Conservation (phyloP, 169 alveolate species). For the Pseudocohnilembus persalinus region DNA sequence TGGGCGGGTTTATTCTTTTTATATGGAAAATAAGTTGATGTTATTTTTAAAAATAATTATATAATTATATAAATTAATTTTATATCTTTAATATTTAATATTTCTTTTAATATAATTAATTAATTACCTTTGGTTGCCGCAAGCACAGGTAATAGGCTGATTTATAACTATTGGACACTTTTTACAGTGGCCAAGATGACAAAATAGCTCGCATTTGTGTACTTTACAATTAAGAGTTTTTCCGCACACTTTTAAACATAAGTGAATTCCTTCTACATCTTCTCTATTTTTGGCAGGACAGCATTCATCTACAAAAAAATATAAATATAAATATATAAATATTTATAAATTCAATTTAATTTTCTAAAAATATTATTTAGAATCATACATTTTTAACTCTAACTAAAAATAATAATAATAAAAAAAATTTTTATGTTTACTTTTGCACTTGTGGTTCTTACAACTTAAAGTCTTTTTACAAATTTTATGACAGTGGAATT, state of each 20-base stretch:
- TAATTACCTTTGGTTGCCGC: too few relatives aligned
- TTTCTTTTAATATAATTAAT: too few relatives aligned
- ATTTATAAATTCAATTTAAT: too few relatives aligned
- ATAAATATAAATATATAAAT: too few relatives aligned
- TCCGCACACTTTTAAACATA: constrained; percentile 81
- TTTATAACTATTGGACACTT: constrained; percentile 78
- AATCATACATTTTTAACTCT: not conserved
- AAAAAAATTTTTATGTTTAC: constrained; percentile 17
- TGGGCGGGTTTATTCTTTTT: constrained; percentile 80
- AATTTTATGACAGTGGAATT: constrained; percentile 70
- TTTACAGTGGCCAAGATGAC: constrained; percentile 85
- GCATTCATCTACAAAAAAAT: constrained; percentile 47
- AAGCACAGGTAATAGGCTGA: constrained; percentile 78
- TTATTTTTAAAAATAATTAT: too few relatives aligned
- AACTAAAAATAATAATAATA: too few relatives aligned
- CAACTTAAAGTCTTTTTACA: constrained; percentile 82
- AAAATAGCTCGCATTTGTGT: constrained; percentile 82
- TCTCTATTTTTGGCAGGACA: constrained; percentile 73
- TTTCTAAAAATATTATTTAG: too few relatives aligned
- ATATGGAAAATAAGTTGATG: too few relatives aligned
- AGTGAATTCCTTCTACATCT: constrained; percentile 76
- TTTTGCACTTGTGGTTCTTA: constrained; percentile 83
- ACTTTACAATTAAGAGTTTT: constrained; percentile 80
- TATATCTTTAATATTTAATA: too few relatives aligned
- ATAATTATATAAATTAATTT: too few relatives aligned